A percentile compares a stretch with the other conserved stretches of the same genome.
Evolutionary conservation across 371 early-diverging fungal genomes (phyloP).

Genomic region (Lichtheimia ramosa): DNA sequence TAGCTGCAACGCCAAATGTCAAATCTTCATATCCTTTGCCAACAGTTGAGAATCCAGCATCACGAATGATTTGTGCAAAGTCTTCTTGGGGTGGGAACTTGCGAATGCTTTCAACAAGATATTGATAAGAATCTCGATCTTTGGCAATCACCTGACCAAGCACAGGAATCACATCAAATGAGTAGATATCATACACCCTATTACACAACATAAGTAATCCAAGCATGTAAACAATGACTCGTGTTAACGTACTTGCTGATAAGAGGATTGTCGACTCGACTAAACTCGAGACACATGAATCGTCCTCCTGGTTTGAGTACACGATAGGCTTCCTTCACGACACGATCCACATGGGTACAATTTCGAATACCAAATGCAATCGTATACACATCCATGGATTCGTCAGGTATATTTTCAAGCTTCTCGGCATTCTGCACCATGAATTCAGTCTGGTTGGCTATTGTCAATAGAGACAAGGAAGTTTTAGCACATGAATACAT

Average conservation of each 20-base stretch:
- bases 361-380: slow-evolving; percentile 98
- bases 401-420: slow-evolving; percentile 71
- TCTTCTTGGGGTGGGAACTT: slow-evolving; percentile 90
- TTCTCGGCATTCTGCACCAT: slow-evolving; percentile 92
- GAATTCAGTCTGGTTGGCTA: slow-evolving; percentile 66
- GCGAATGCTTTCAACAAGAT: slow-evolving; percentile 97
- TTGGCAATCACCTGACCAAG: slow-evolving; percentile 88
- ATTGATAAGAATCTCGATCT: slow-evolving; percentile 93
- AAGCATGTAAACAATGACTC: background rate
- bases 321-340: slow-evolving; percentile 87
- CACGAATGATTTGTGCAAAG: slow-evolving; percentile 89
- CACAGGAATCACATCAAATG: slow-evolving; percentile 91
- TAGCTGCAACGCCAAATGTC: slow-evolving; percentile 96
- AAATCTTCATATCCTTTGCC: slow-evolving; percentile 92
- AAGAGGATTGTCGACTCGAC: slow-evolving; percentile 87
- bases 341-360: slow-evolving; percentile 91
- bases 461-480: slow-evolving; percentile 4
- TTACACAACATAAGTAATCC: background rate
- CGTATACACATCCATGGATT: slow-evolving; percentile 89
- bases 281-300: slow-evolving; percentile 94
- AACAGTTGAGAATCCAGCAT: slow-evolving; percentile 89
- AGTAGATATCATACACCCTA: slow-evolving; percentile 89
- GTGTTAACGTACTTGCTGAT: slow-evolving; percentile 61
- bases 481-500: background rate
- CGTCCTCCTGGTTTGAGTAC: slow-evolving; percentile 95